Base-by-base conservation (phyloP, 306 rosid genomes). In the Pachyrhizus erosus region DNA sequence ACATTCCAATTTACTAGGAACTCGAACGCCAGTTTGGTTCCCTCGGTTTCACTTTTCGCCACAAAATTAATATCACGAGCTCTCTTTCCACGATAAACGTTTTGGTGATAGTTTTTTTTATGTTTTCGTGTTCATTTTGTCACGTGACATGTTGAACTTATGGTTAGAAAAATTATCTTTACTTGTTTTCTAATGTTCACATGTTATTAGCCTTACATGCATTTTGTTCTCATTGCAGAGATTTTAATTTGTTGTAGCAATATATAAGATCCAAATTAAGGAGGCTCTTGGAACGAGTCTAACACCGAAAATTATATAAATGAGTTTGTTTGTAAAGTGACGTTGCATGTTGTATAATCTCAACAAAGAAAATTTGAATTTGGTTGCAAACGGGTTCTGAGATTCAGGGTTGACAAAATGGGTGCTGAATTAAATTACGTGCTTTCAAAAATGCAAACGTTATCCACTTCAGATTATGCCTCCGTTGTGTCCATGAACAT, bases 401-500 rank as follows among this genome's bases (percentile, higher is more conserved):
- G 42, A 48, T 78, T 73, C 58, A 80, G 82, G 77, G 66, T 17
- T 75, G 83, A 65, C 40, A 86, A 76, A 84, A 96, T 96, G 99
- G 83, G 83, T 43, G 42, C 70, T 13, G 90, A 76, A 20, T 75
- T 90, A 87, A 76, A 86, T 70, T 57, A 52, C 58, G 70, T 54
- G 21, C 46, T 89, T 24, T 43, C 94, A 11, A 92, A 68, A 65
- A 42, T 89, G 78, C 90, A 89, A 81, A 77, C 40, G 84, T 24
- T 93, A 48, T 66, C 81, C 17, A 88, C 96, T 73, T 96, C 98
- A 0, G 99, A 96, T 85, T 91, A 96, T 84, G 81, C 93, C 33
- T 92, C 98, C 9, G 92, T 96, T 48, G 92, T 96, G 58, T 92
- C 98, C 43, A 87, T 96, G 90, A 96, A 89, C 86, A 86, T 96